Evolutionary conservation across 1,284 basidiomycete species (phyloP), one percentile per base, ranked within the genome.

Genomic region (Fomitopsis pinicola): DNA sequence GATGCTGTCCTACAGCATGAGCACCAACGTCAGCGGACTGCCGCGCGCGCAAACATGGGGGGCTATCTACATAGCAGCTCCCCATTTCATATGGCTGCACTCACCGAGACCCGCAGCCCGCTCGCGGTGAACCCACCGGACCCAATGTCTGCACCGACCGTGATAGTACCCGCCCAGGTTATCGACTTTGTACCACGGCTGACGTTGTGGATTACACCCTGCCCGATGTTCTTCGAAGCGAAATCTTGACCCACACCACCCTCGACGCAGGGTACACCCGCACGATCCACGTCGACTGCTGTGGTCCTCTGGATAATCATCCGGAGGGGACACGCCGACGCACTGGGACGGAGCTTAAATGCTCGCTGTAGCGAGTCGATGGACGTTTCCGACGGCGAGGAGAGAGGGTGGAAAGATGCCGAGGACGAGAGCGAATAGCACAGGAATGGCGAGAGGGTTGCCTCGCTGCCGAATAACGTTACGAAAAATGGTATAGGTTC

Each of bases 401-500:
- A 63, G n/a, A 73, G 59, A 40, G 71, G 68, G 48, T 71, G 70
- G 64, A 73, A 74, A 3, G 72, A 72, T 28, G 68, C 63, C 1
- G 65, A 33, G 15, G 48, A 64, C 22, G 60, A 61, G 15, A 70
- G 67, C 28, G 66, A 69, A 62, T 68, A 70, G 17, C 65, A 60
- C n/a, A 65, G 56, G 59, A 72, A 72, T 17, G 68, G 67, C 44
- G 62, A 64, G 22, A 74, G 66, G 14, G 64, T 44, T 19, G 65
- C 65, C 38, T 73, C 72, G 50, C 67, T 67, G 48, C 64, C 72
- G 59, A 68, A 65, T 40, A 74, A 58, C 26, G 68, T 69, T 42
- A 74, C 64, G 56, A 65, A 66, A 63, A 73, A 74, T 5, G 71
- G 71, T 33, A 74, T 71, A 6, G 71, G 69, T 44, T 71, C 71